Percentiles rank a stretch among this genome's conserved stretches.
Evolutionary conservation across 768 basidiomycete species (phyloP).

Genomic region (Phaffia australis): DNA sequence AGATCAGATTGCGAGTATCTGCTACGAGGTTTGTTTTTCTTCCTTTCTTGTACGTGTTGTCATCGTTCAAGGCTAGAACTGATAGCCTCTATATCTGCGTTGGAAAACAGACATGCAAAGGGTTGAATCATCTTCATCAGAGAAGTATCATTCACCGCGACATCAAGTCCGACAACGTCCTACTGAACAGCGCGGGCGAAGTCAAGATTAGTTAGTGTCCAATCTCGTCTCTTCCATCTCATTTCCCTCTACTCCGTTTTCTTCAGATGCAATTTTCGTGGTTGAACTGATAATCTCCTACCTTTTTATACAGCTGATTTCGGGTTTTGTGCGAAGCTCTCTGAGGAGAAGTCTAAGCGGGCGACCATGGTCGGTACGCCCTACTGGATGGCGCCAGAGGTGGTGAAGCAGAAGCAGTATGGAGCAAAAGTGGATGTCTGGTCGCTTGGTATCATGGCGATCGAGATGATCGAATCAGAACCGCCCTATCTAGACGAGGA

Average conservation of each 20-base stretch:
- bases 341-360: slow-evolving; percentile 90
- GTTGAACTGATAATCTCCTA: slow-evolving; percentile 35
- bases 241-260: background rate
- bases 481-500: slow-evolving; percentile 94
- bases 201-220: slow-evolving; percentile 86
- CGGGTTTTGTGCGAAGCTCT: slow-evolving; percentile 90
- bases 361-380: slow-evolving; percentile 98
- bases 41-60: background rate
- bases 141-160: slow-evolving; percentile 94
- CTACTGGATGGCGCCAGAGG: slow-evolving; percentile 99
- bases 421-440: slow-evolving; percentile 94
- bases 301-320: slow-evolving; percentile 61
- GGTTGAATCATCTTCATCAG: slow-evolving; percentile 80
- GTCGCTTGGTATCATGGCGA: slow-evolving; percentile 96
- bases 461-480: slow-evolving; percentile 96
- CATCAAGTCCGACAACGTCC: slow-evolving; percentile 92
- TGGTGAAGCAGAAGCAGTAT: slow-evolving; percentile 93
- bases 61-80: background rate
- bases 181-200: slow-evolving; percentile 78
- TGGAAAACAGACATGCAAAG: slow-evolving; percentile 71
- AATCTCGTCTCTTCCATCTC: background rate
- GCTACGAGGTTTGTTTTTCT: slow-evolving; percentile 58
- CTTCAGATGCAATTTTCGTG: background rate
- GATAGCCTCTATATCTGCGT: background rate
- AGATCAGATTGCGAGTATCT: slow-evolving; percentile 88